phyloP scores from a whole-genome alignment of 1,139 yeast genomes.

The Arxiozyma slooffiae region DNA sequence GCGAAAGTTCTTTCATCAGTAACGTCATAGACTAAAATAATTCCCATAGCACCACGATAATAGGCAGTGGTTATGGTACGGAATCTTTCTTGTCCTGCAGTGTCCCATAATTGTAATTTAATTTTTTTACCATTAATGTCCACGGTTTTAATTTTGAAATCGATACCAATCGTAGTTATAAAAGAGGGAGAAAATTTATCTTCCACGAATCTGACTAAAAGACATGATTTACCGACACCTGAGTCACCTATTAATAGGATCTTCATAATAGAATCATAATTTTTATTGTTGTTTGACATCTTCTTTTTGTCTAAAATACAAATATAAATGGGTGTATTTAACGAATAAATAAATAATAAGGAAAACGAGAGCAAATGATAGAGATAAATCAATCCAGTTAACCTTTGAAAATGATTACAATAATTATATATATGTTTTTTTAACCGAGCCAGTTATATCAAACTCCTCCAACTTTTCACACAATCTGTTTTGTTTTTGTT shows the following conservation, averaged over 20 bases:
- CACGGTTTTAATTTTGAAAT: slow-evolving; percentile 92
- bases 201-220: slow-evolving; percentile 87
- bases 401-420: neutral
- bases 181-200: slow-evolving; percentile 95
- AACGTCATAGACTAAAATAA: slow-evolving; percentile 89
- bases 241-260: slow-evolving; percentile 92
- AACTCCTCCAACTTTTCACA: neutral
- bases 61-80: slow-evolving; percentile 97
- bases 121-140: slow-evolving; percentile 88
- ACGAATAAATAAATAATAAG: too few species aligned
- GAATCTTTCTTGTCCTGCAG: slow-evolving; percentile 88
- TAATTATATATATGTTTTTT: too few species aligned
- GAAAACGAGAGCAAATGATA: too few species aligned
- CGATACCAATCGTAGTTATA: slow-evolving; percentile 96
- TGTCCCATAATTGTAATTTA: slow-evolving; percentile 96
- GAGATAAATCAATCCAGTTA: neutral
- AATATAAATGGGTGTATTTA: neutral
- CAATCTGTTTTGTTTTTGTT: neutral
- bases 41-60: slow-evolving; percentile 98
- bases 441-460: too few species aligned
- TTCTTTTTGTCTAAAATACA: neutral
- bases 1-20: slow-evolving; percentile 91
- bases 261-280: slow-evolving; percentile 91
- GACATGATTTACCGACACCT: slow-evolving; percentile 95
- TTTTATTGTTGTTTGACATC: slow-evolving; percentile 35